phyloP scores from a whole-genome alignment of 1,284 basidiomycete species.

The Butyriboletus appendiculatus region DNA sequence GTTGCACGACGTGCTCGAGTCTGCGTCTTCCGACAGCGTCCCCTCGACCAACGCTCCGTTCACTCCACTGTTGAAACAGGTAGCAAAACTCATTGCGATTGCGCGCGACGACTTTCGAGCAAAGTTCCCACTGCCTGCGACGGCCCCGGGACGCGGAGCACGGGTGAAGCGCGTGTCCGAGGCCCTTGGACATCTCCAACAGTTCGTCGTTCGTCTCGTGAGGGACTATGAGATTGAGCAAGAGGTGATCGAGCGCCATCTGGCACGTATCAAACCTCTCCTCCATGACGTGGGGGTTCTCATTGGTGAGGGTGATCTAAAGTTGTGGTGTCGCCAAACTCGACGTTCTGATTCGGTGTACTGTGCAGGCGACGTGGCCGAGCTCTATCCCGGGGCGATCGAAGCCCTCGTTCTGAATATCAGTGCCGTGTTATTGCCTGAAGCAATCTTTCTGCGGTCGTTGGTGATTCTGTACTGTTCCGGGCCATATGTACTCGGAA shows the following conservation, averaged over 20 bases:
- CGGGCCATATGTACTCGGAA: slow-evolving; percentile 14
- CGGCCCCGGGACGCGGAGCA: slow-evolving; percentile 10
- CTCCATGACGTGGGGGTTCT: slow-evolving; percentile 6
- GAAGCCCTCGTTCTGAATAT: slow-evolving; percentile 14
- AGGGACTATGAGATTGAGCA: background rate
- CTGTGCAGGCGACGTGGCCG: slow-evolving; percentile 15
- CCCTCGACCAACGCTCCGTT: background rate
- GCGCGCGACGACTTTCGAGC: slow-evolving; percentile 6
- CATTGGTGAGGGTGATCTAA: slow-evolving; percentile 8
- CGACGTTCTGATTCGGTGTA: background rate
- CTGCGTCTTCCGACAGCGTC: background rate
- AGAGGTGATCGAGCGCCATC: background rate
- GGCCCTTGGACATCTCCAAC: slow-evolving; percentile 1
- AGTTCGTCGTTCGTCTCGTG: slow-evolving; percentile 2
- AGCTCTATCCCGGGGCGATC: slow-evolving; percentile 16
- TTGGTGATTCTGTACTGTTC: slow-evolving; percentile 18
- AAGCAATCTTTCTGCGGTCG: slow-evolving; percentile 10
- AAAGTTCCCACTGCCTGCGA: slow-evolving; percentile 9
- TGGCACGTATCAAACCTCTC: slow-evolving; percentile 2
- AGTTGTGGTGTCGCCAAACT: background rate
- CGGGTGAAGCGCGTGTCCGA: background rate
- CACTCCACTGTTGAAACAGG: background rate
- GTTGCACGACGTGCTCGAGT: slow-evolving; percentile 1
- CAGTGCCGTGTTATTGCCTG: slow-evolving; percentile 9
- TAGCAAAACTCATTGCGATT: background rate